Evolutionary conservation across 768 basidiomycete species (phyloP), one percentile per base, ranked within the genome.

Genomic region (Strobilomyces confusus): DNA sequence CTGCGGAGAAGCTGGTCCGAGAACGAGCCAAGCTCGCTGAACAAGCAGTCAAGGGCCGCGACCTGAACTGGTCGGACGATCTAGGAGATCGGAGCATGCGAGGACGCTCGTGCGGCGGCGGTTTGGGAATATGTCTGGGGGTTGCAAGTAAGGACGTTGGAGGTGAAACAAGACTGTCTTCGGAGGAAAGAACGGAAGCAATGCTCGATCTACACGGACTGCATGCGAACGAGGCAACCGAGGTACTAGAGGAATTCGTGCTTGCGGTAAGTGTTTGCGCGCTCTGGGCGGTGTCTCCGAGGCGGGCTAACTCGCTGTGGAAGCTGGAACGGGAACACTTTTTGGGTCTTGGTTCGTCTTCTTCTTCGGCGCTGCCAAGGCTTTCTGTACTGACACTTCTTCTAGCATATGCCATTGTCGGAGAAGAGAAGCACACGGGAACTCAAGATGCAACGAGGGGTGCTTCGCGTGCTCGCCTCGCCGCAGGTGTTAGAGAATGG

Each of bases 381-480:
- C 32, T 22, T 43, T 36, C 45, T 54, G 40, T 58, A 23, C 51
- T 59, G 33, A 58, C 43, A 32, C 32, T 48, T 45, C 26, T 29
- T 59, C 34, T 59, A 89, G 93, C 90, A 6, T 99, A 89, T 67
- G 73, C 92, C 19, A 78, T 99, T 41, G 91, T 98, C 7, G 95
- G 97, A 19, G 93, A 98, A 72, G 92, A 95, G 70, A 95, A 94
- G 70, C 95, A 98, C 68, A 92, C 91, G 1, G 95, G 90, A 2
- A 87, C 85, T n/a, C 92, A 95, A 64, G 92, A 95, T 63, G 73
- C 80, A 4, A 81, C 76, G 13, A 80, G 93, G 36, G 92, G 92
- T 25, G 83, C 91, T 4, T 91, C 91, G 9, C 84, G 90, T 48
- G 80, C 83, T 22, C 85, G 95, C 12, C 77, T 98, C 7, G 89